Evolutionary conservation across 495 filamentous ascomycete species (phyloP), one percentile per base, ranked within the genome.

Genomic region (Penicillium psychrofluorescens): DNA sequence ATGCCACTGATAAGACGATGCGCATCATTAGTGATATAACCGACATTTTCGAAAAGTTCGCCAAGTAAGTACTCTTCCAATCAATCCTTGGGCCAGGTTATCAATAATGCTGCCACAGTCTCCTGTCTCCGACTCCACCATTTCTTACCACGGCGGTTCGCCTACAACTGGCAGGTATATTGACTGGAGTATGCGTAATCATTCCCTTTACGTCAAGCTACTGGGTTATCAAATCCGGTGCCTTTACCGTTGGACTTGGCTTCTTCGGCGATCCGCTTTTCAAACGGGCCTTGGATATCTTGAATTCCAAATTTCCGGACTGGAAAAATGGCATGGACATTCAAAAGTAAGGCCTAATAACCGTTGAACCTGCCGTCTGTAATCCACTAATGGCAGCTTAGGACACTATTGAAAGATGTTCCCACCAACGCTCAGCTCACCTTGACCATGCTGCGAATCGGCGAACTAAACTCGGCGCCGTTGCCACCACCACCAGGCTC

Each of bases 381-480:
- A 22, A 22, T 22, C 4, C 22, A 4, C 22, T 22, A 22, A 22
- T 11, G 29, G 15, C 35, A 4, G 14, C 11, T 4, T 39, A 88
- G 83, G 54, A 86, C 83, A 5, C 50, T 94, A 3, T 79, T 95
- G 40, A 83, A 85, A 54, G 86, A 85, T n/a, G 79, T 90, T 32
- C 89, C 89, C 0, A 95, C 89, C 4, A 92, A 95, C 55, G 88
- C 87, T 12, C 89, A 94, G 51, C 72, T 95, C 11, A 86, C 88
- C 0, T 62, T 95, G 36, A 95, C 89, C 4, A 75, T 95, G 10
- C 83, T 95, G 22, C 84, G 90, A 32, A 81, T 90, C 42, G 87
- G 88, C 40, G 89, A 94, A 66, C 82, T 80, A 13, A 91, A 90
- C 62, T 81, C 85, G 41, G 78, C 86, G 0, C 88, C 89, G 0